Conservation (phyloP, 2,329 filamentous ascomycete species). For the Cercospora citrullina region DNA sequence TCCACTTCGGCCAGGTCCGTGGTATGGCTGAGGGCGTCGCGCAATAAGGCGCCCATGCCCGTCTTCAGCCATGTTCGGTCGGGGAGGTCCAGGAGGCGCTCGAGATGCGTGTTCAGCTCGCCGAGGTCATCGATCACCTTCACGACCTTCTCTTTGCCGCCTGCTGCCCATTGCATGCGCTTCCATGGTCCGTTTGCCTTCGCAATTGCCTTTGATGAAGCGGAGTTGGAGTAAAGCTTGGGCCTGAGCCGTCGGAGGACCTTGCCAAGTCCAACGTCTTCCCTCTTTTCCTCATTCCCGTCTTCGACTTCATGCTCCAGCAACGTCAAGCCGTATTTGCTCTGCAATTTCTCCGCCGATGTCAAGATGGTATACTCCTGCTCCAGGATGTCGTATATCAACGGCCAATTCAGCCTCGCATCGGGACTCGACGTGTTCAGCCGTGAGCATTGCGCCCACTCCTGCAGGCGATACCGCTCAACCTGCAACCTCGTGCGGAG, state of each 20-base stretch:
- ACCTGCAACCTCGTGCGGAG: background rate
- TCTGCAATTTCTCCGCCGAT: background rate
- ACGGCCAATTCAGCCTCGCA: background rate
- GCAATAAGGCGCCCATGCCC: background rate
- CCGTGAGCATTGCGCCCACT: background rate
- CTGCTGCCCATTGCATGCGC: constrained; percentile 1
- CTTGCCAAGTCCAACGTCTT: background rate
- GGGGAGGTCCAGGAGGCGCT: background rate
- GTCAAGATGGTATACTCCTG: background rate
- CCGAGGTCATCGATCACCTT: background rate
- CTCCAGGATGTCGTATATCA: background rate
- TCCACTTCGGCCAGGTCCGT: background rate
- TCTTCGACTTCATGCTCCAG: background rate
- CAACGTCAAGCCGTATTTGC: background rate
- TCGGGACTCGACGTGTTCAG: background rate
- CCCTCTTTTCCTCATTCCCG: background rate
- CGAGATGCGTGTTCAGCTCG: background rate
- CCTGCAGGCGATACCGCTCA: constrained; percentile 1
- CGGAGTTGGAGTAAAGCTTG: background rate
- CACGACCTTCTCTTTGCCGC: background rate
- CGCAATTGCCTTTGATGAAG: background rate
- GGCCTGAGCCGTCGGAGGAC: background rate
- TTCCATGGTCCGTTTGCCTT: background rate
- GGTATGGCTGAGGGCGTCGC: background rate
- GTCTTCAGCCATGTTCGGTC: background rate